Evolutionary conservation across 306 rosid species (phyloP).

Genomic region (Elaeagnus macrophylla): DNA sequence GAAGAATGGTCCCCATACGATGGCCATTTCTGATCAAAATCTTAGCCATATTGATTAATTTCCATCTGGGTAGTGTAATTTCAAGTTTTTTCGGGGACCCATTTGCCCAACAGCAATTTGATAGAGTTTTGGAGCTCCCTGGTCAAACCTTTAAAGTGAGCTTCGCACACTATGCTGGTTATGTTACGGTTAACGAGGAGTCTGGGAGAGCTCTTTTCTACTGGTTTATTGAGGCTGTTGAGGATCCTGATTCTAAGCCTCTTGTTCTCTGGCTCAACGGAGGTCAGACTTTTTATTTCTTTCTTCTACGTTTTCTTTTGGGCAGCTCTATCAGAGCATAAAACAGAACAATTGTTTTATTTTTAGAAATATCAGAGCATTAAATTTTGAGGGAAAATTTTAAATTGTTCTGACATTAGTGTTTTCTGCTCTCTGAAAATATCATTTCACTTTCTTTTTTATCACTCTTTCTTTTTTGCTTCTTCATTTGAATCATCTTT

Average conservation of each 20-base stretch:
- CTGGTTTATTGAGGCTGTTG: slow-evolving; percentile 52
- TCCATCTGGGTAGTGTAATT: slow-evolving; percentile 19
- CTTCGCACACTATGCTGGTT: slow-evolving; percentile 55
- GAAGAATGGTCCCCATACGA: slow-evolving; percentile 20
- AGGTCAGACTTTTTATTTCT: slow-evolving; percentile 24
- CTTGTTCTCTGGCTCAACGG: slow-evolving; percentile 66
- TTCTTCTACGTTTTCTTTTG: not conserved
- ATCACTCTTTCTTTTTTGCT: no score
- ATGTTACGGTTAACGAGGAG: slow-evolving; percentile 44
- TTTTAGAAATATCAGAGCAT: no score
- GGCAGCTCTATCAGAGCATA: no score
- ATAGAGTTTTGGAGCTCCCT: slow-evolving; percentile 35
- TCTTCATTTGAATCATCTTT: no score
- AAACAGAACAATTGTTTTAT: no score
- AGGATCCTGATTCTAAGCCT: slow-evolving; percentile 50
- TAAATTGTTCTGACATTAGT: no score
- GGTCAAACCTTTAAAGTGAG: slow-evolving; percentile 46
- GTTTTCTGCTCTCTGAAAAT: no score
- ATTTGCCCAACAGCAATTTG: slow-evolving; percentile 35
- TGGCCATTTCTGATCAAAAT: slow-evolving; percentile 17
- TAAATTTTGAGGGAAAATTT: no score
- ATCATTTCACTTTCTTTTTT: no score
- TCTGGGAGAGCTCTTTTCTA: slow-evolving; percentile 64
- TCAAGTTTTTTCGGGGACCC: slow-evolving; percentile 20
- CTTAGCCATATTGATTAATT: slow-evolving; percentile 14